Evolutionary conservation across 169 alveolate species (phyloP).

Genomic region (Cryptosporidium xiaoi): DNA sequence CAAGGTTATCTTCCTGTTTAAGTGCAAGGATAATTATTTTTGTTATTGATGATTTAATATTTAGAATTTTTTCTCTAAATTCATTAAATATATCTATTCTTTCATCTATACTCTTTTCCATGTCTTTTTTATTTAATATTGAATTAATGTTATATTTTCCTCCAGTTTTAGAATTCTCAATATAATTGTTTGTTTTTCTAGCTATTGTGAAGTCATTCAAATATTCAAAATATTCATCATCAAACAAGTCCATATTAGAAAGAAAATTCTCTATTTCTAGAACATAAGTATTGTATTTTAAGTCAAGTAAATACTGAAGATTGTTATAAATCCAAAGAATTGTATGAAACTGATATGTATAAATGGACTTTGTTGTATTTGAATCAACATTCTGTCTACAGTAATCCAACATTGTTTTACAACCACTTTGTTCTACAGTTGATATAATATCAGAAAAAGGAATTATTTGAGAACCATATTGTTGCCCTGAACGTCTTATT

Average conservation of each 20-base stretch:
- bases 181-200: neutral
- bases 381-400: conserved; percentile 4
- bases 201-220: conserved; percentile 9
- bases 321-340: conserved; percentile 44
- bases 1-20: neutral
- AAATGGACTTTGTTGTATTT: conserved; percentile 20
- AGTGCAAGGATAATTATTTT: conserved; percentile 23
- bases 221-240: conserved; percentile 28
- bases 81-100: conserved; percentile 11
- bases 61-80: conserved; percentile 2
- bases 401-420: conserved; percentile 42
- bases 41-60: neutral
- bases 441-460: conserved; percentile 16
- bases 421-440: conserved; percentile 16
- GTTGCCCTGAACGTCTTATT: conserved; percentile 25
- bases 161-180: neutral
- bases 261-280: conserved; percentile 13
- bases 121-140: neutral
- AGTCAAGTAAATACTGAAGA: conserved; percentile 22
- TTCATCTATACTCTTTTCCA: neutral
- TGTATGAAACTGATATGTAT: conserved; percentile 50
- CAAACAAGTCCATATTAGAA: neutral
- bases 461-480: neutral
- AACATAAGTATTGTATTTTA: conserved; percentile 10
- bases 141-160: neutral